Evolutionary conservation across 768 basidiomycete species (phyloP), one percentile per base, ranked within the genome.

Genomic region (Cubamyces lactineus): DNA sequence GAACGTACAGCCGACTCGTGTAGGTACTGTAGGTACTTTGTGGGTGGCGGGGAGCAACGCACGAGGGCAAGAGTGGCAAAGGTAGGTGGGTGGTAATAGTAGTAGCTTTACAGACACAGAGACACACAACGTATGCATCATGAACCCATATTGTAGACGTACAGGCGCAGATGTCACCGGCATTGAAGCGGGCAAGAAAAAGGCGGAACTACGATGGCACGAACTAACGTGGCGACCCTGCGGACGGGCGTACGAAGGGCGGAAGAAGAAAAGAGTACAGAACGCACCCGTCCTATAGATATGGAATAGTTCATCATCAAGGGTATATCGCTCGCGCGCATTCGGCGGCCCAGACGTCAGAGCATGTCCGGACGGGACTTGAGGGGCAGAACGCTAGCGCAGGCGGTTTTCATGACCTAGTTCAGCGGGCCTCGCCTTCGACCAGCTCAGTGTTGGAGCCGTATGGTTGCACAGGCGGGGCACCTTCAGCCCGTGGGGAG

Each of bases 391-490:
- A 41, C 42, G 51, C 28, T 21, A 41, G 53, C 49, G 38, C 53
- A 46, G 47, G 42, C 3, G 34, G 26, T 45, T 53, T 51, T 50
- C 48, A n/a, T 17, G 39, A 12, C 52, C 15, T 28, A 23, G 46
- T 61, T 60, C 49, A 64, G 43, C 54, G 59, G 48, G 64, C 64
- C 59, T 57, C 59, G 50, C 64, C 64, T 16, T 60, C 48, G 6
- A 47, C 58, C 24, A 46, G 34, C 21, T 59, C 59, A 13, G 16
- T 38, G 38, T 24, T 19, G 9, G 53, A 49, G 21, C 19, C 48
- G 45, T 56, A 54, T 26, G 38, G 54, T 43, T 60, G 53, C 3
- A 62, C 63, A 1, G 57, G 46, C 34, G 66, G 63, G 1, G 63
- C 66, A 40, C 49, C 55, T 13, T 52, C 58, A 12, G 34, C 39